Percentiles rank a stretch among this genome's conserved stretches.
These are phyloP conservation scores for Dictyostelium purpureum DNA, from an alignment of 78 protist species.

Conservation along the genomic window DNA sequence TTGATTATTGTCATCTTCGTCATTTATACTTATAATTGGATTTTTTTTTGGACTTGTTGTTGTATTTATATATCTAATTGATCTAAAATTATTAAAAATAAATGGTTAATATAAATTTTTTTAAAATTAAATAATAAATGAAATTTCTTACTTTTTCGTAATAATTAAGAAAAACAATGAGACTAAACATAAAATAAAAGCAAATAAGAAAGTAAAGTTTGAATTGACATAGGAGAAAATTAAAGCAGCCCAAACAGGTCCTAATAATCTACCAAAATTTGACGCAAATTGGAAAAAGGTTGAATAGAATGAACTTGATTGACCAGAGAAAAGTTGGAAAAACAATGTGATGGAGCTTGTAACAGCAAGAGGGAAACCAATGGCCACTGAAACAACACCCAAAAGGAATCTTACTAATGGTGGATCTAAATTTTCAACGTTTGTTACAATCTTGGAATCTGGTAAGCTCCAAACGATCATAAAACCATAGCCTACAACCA, in stretches of 20 bases:
- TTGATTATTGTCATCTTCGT: conserved; percentile 29
- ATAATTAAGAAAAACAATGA: conserved; percentile 10
- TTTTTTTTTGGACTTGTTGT: conserved; percentile 17
- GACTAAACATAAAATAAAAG: neutral
- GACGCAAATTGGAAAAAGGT: conserved; percentile 12
- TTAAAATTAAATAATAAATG: neutral
- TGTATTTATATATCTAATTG: conserved; percentile 30
- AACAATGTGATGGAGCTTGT: neutral
- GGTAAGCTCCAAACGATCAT: conserved; percentile 28
- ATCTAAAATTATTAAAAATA: neutral
- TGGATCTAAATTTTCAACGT: neutral
- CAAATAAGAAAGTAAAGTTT: conserved; percentile 33
- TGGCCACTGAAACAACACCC: conserved; percentile 35
- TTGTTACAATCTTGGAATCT: neutral
- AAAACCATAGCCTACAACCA: conserved; percentile 22
- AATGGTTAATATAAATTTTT: neutral
- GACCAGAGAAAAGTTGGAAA: conserved; percentile 10
- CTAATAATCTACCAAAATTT: conserved; percentile 42
- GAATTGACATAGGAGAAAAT: neutral
- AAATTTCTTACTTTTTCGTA: conserved; percentile 4
- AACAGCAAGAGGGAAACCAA: conserved; percentile 48
- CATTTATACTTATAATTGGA: conserved; percentile 39
- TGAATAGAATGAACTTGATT: neutral
- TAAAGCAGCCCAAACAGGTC: conserved; percentile 28
- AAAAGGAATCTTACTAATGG: conserved; percentile 17